phyloP scores from a whole-genome alignment of 345 rosid species.

The Cochlearia excelsa region DNA sequence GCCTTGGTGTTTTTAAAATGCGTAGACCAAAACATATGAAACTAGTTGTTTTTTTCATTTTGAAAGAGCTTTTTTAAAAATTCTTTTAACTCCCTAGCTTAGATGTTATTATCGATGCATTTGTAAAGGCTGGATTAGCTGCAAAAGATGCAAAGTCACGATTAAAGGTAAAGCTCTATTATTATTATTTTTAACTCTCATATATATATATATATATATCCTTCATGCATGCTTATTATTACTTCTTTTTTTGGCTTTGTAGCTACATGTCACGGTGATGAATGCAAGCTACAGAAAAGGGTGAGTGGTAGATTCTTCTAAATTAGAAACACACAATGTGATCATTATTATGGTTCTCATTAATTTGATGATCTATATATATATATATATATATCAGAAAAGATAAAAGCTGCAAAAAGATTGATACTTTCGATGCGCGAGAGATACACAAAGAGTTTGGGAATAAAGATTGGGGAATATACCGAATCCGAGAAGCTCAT shows the following conservation, averaged over 20 bases:
- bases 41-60: not conserved
- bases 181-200: no score
- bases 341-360: no score
- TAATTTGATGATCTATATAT: no score
- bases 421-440: constrained; percentile 56
- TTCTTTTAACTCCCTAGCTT: constrained; percentile 36
- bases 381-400: not conserved
- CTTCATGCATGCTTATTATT: no score
- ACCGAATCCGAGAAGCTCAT: constrained; percentile 82
- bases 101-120: constrained; percentile 77
- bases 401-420: constrained; percentile 4
- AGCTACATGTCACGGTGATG: not conserved
- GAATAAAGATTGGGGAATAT: constrained; percentile 71
- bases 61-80: constrained; percentile 3
- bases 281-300: not conserved
- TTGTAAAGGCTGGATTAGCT: constrained; percentile 75
- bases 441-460: constrained; percentile 60
- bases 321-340: no score
- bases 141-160: constrained; percentile 57
- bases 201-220: no score
- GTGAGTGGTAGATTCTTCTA: no score
- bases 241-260: not conserved
- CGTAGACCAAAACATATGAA: not conserved
- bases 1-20: not conserved
- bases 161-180: constrained; percentile 53